Conservation (phyloP, 2,329 filamentous ascomycete genomes). For the Cladophialophora bantiana region DNA sequence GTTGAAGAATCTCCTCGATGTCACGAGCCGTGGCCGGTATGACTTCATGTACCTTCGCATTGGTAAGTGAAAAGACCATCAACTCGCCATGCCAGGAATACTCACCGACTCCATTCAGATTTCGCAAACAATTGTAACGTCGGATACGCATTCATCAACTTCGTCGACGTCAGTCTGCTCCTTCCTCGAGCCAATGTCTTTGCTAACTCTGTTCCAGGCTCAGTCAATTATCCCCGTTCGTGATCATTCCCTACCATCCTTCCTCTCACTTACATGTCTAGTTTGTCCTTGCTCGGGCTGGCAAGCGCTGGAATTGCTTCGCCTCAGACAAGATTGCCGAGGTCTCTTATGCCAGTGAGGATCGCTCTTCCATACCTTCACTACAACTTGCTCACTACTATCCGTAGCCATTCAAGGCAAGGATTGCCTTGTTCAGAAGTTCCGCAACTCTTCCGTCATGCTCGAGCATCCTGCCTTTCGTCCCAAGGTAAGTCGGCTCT, state of each 20-base stretch:
- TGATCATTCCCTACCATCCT: conserved; percentile 1
- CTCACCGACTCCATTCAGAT: conserved; percentile 54
- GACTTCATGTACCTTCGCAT: conserved; percentile 97
- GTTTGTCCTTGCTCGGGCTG: conserved; percentile 75
- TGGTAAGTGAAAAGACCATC: conserved; percentile 50
- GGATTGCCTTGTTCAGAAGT: conserved; percentile 90
- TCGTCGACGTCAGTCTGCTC: conserved; percentile 70
- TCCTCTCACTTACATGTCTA: conserved; percentile 57
- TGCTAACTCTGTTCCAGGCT: conserved; percentile 29
- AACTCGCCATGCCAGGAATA: conserved; percentile 2
- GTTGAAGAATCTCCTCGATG: conserved; percentile 80
- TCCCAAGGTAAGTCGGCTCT: conserved; percentile 70
- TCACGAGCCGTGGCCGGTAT: conserved; percentile 80
- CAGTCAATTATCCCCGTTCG: conserved; percentile 36
- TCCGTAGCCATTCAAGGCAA: conserved; percentile 82
- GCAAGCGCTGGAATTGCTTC: conserved; percentile 79
- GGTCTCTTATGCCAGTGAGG: conserved; percentile 92
- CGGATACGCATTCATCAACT: conserved; percentile 97
- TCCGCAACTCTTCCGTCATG: conserved; percentile 97
- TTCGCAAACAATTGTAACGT: conserved; percentile 88
- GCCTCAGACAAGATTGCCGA: conserved; percentile 85
- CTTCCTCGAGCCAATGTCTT: neutral
- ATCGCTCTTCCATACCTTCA: neutral
- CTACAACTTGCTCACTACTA: conserved; percentile 23
- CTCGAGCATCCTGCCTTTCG: conserved; percentile 80